These are phyloP conservation scores for Fragilariopsis cylindrus DNA, from an alignment of 108 stramenopile genomes.

Conservation along the genomic window DNA sequence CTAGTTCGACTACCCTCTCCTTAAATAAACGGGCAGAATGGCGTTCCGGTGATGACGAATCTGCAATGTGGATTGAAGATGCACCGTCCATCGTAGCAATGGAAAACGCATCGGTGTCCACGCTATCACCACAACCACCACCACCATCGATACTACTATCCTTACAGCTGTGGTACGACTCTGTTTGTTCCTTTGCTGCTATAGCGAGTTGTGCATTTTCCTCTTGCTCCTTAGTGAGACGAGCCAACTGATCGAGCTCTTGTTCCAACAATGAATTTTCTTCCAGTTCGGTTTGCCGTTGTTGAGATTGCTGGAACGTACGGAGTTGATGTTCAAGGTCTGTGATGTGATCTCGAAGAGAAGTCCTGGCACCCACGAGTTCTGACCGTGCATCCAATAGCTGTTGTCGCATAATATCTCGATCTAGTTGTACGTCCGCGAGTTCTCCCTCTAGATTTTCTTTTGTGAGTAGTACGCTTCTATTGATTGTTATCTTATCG, in stretches of 20 bases:
- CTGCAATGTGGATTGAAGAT: too few relatives aligned
- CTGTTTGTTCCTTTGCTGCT: background rate
- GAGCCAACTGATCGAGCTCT: conserved; percentile 3
- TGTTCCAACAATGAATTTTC: background rate
- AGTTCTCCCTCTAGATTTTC: conserved; percentile 11
- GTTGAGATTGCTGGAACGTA: background rate
- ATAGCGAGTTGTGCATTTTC: background rate
- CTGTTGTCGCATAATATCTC: conserved; percentile 1
- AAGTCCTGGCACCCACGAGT: conserved; percentile 1
- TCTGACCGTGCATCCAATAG: conserved; percentile 2
- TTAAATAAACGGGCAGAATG: background rate
- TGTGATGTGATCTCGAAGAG: conserved; percentile 3
- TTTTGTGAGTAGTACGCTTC: background rate
- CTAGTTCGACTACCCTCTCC: background rate
- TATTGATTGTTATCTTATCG: background rate
- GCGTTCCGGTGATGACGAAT: too few relatives aligned
- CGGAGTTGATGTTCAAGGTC: conserved; percentile 16
- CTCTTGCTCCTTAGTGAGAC: background rate
- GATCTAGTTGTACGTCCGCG: conserved; percentile 3
- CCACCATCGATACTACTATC: background rate
- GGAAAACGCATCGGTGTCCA: background rate
- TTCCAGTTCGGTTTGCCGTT: background rate
- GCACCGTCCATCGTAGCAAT: background rate
- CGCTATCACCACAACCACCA: background rate
- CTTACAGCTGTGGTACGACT: background rate